phyloP scores from a whole-genome alignment of 495 filamentous ascomycete genomes.

The Trichocladium uniseriatum region DNA sequence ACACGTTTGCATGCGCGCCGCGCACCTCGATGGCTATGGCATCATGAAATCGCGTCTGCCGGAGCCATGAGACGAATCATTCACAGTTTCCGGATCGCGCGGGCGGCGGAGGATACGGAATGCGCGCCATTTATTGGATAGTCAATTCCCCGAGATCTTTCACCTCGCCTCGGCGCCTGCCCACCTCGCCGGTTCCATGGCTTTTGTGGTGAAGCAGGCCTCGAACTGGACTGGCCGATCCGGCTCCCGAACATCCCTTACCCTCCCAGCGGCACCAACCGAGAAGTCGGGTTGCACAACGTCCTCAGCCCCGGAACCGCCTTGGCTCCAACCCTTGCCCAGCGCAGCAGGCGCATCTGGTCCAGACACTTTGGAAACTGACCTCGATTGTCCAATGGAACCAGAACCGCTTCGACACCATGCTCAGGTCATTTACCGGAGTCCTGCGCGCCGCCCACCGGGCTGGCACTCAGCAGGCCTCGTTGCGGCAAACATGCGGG shows the following conservation, averaged over 20 bases:
- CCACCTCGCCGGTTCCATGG: not conserved
- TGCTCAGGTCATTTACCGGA: not conserved
- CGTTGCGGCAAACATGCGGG: not conserved
- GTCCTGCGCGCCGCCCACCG: not conserved
- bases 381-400: not conserved
- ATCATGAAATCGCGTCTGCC: not conserved
- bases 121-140: slow-evolving; percentile 5
- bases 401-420: not conserved
- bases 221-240: not conserved
- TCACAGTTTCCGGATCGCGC: not conserved
- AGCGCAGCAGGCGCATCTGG: not conserved
- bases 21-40: not conserved
- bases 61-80: not conserved
- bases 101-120: not conserved
- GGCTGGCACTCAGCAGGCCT: not conserved
- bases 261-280: not conserved
- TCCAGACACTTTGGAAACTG: not conserved
- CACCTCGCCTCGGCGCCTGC: not conserved
- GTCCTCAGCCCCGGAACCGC: not conserved
- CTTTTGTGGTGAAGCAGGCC: not conserved
- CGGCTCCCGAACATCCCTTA: not conserved
- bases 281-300: slow-evolving; percentile 4
- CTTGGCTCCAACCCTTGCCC: not conserved
- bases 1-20: slow-evolving; percentile 7
- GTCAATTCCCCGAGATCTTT: not conserved